These are phyloP conservation scores for Isabelozyma rhagii DNA, from an alignment of 805 yeast genomes.

Conservation along the genomic window DNA sequence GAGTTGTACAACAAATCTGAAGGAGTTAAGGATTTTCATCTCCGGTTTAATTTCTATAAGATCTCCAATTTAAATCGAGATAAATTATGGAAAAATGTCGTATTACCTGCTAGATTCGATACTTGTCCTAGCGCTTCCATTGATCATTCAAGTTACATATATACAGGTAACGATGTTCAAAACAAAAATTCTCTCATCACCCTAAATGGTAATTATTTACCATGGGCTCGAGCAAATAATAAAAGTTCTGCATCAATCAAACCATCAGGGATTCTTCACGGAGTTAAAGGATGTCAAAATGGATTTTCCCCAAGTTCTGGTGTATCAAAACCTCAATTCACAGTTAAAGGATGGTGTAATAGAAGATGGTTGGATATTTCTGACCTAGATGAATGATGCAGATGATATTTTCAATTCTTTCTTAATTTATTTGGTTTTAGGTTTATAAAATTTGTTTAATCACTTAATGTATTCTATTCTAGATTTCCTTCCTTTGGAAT, in stretches of 20 bases:
- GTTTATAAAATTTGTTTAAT: not conserved
- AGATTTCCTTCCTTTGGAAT: not conserved
- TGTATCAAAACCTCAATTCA: constrained; percentile 41
- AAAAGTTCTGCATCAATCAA: constrained; percentile 12
- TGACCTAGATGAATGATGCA: not conserved
- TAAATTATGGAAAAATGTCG: constrained; percentile 51
- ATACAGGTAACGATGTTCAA: constrained; percentile 16
- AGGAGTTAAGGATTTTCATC: constrained; percentile 24
- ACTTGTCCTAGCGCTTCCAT: constrained; percentile 17
- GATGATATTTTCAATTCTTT: not conserved
- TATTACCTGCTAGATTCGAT: constrained; percentile 52
- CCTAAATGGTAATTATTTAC: constrained; percentile 19
- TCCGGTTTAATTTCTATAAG: constrained; percentile 20
- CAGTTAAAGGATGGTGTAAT: constrained; percentile 51
- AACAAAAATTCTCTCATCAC: constrained; percentile 9
- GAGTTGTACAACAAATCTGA: constrained; percentile 9
- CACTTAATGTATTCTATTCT: not conserved
- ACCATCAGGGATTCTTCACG: constrained; percentile 34
- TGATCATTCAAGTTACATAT: constrained; percentile 18
- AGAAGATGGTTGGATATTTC: constrained; percentile 35
- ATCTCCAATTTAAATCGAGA: constrained; percentile 45
- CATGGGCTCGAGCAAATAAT: constrained; percentile 16
- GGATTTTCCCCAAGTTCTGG: constrained; percentile 38
- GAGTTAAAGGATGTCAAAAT: constrained; percentile 17
- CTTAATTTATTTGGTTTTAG: not conserved